Percentiles rank a stretch among this genome's conserved stretches.
Evolutionary conservation across 2,329 filamentous ascomycete species (phyloP).

Genomic region (Rasamsonia emersonii): DNA sequence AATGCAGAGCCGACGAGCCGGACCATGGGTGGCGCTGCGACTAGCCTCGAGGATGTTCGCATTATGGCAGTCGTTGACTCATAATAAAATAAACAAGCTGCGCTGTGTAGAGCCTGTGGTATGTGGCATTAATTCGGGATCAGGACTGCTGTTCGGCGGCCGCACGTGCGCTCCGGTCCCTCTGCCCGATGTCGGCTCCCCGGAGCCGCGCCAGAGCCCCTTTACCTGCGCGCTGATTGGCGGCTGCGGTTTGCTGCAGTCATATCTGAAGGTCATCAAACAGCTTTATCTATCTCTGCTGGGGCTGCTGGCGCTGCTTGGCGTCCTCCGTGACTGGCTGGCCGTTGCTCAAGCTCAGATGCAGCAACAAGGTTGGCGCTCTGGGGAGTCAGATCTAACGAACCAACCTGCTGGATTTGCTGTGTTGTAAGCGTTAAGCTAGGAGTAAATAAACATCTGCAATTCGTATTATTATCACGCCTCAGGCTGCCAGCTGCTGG

Average conservation of each 20-base stretch:
- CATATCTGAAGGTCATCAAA: constrained; percentile 20
- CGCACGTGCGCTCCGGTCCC: background rate
- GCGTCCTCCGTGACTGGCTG: constrained; percentile 3
- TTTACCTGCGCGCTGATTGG: constrained; percentile 13
- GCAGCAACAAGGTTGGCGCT: background rate
- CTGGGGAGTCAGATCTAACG: constrained; percentile 1
- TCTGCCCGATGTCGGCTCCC: constrained; percentile 21
- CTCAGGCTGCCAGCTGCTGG: too few species aligned
- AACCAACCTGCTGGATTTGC: constrained; percentile 2
- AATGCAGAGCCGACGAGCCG: too few species aligned
- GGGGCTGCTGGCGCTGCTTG: constrained; percentile 8
- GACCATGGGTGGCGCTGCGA: too few species aligned
- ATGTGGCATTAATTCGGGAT: too few species aligned
- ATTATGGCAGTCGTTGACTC: too few species aligned
- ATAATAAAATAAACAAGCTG: too few species aligned
- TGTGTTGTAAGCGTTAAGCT: too few species aligned
- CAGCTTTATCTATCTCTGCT: constrained; percentile 14
- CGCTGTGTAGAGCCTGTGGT: too few species aligned
- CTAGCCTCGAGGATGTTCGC: too few species aligned
- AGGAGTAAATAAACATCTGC: too few species aligned
- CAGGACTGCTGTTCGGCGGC: too few species aligned
- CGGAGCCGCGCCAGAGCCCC: constrained; percentile 12
- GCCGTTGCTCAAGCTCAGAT: constrained; percentile 4
- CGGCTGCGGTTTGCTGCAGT: constrained; percentile 13
- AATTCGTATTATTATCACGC: too few species aligned